A percentile compares a stretch with the other conserved stretches of the same genome.
Conservation (phyloP, 2,329 filamentous ascomycete genomes). For the Colletotrichum tabaci region DNA sequence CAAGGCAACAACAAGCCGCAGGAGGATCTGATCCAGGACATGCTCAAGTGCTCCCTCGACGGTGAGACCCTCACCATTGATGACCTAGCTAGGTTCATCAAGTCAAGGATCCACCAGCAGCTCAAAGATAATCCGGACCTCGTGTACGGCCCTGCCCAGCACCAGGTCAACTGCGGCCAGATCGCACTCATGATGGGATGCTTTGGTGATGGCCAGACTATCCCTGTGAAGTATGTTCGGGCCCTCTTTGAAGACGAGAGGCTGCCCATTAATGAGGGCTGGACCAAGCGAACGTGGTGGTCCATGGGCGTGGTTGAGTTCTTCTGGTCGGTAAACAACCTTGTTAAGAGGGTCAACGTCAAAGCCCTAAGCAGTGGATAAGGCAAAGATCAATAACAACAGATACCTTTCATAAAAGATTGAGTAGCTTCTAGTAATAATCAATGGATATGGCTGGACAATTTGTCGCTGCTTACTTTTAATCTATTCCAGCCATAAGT, state of each 20-base stretch:
- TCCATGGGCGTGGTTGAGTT: neutral
- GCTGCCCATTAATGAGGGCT: neutral
- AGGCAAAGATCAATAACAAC: neutral
- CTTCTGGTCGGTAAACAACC: neutral
- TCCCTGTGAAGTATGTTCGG: neutral
- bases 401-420: neutral
- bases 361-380: too few relatives aligned
- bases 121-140: neutral
- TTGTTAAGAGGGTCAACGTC: neutral
- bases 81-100: neutral
- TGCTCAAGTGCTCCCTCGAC: neutral
- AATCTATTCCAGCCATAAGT: neutral
- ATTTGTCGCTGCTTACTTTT: neutral
- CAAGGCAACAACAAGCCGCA: slow-evolving; percentile 1
- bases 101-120: neutral
- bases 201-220: neutral
- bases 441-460: neutral
- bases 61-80: neutral
- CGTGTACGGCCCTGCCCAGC: neutral
- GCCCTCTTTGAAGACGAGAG: slow-evolving; percentile 1
- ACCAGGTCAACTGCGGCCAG: slow-evolving; percentile 1
- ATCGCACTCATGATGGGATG: neutral
- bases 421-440: neutral
- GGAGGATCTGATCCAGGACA: neutral
- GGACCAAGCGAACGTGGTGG: neutral